These are phyloP conservation scores for Trypanosoma cruzi DNA, from an alignment of 208 protist species.

Conservation along the genomic window DNA sequence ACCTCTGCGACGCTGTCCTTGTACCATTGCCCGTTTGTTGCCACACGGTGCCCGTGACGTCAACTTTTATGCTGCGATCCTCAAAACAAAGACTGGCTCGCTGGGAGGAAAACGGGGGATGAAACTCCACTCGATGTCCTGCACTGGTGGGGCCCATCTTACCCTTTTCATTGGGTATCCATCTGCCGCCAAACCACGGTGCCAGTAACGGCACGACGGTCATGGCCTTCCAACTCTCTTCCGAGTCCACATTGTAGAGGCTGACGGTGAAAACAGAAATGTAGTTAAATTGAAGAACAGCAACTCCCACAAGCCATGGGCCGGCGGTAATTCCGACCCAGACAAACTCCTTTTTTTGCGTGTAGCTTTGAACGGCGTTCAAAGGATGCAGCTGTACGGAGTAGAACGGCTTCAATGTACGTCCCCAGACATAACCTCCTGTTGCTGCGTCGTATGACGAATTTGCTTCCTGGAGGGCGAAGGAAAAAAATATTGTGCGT, in stretches of 20 bases:
- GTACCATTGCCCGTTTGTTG: background rate
- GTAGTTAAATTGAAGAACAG: slow-evolving; percentile 50
- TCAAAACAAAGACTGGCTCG: background rate
- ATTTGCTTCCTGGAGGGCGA: slow-evolving; percentile 8
- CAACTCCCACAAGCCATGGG: slow-evolving; percentile 43
- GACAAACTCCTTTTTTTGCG: slow-evolving; percentile 52
- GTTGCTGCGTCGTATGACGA: slow-evolving; percentile 26
- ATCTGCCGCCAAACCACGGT: slow-evolving; percentile 26
- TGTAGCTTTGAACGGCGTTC: slow-evolving; percentile 31
- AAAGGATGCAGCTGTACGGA: slow-evolving; percentile 33
- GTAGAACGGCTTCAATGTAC: slow-evolving; percentile 32
- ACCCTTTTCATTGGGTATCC: slow-evolving; percentile 26
- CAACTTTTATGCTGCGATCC: slow-evolving; percentile 4
- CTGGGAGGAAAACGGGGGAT: background rate
- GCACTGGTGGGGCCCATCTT: slow-evolving; percentile 21
- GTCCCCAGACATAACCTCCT: slow-evolving; percentile 38
- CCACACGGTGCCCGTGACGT: slow-evolving; percentile 8
- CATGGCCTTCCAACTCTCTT: slow-evolving; percentile 23
- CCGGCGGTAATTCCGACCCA: slow-evolving; percentile 41
- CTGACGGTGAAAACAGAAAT: slow-evolving; percentile 33
- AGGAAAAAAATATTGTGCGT: slow-evolving; percentile 26
- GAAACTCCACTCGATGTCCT: slow-evolving; percentile 35
- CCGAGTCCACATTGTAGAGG: slow-evolving; percentile 24
- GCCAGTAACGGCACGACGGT: slow-evolving; percentile 8
- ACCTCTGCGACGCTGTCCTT: slow-evolving; percentile 1